A percentile compares a stretch with the other conserved stretches of the same genome.
Evolutionary conservation across 148 eudicot species (phyloP).

Genomic region (Gaultheria prostrata): DNA sequence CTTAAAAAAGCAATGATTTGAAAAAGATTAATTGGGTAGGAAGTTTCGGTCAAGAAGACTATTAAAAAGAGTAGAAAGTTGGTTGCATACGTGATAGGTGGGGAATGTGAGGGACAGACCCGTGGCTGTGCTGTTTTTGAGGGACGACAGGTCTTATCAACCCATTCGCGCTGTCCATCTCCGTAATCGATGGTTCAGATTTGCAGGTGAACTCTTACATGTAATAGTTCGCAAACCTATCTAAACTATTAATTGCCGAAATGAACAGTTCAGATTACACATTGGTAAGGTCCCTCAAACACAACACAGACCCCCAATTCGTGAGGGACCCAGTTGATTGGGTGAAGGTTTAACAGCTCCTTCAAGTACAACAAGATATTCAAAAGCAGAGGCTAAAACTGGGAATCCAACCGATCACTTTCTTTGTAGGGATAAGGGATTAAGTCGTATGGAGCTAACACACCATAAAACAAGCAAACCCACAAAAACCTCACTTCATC

Average conservation of each 20-base stretch:
- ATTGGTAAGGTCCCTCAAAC: too few relatives aligned
- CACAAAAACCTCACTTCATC: too few relatives aligned
- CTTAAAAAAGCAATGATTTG: not conserved
- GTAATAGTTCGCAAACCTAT: too few relatives aligned
- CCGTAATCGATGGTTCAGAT: too few relatives aligned
- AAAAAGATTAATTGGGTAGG: conserved; percentile 1
- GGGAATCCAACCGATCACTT: conserved; percentile 42
- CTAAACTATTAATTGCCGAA: too few relatives aligned
- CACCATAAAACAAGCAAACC: conserved; percentile 30
- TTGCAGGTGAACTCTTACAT: too few relatives aligned
- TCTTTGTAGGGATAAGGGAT: conserved; percentile 11
- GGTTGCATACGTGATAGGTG: not conserved
- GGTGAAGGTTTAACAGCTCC: not conserved
- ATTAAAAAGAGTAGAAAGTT: not conserved
- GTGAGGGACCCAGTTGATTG: conserved; percentile 19
- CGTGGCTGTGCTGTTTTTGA: too few relatives aligned
- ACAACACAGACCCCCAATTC: too few relatives aligned
- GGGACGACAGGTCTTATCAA: too few relatives aligned
- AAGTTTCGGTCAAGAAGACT: not conserved
- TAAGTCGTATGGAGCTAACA: conserved; percentile 23
- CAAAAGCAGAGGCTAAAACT: not conserved
- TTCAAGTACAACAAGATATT: conserved; percentile 10
- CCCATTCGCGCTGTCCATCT: too few relatives aligned
- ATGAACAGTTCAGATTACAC: too few relatives aligned
- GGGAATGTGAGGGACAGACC: too few relatives aligned